Conservation (phyloP, 2,329 filamentous ascomycete genomes). For the Fusarium virguliforme region DNA sequence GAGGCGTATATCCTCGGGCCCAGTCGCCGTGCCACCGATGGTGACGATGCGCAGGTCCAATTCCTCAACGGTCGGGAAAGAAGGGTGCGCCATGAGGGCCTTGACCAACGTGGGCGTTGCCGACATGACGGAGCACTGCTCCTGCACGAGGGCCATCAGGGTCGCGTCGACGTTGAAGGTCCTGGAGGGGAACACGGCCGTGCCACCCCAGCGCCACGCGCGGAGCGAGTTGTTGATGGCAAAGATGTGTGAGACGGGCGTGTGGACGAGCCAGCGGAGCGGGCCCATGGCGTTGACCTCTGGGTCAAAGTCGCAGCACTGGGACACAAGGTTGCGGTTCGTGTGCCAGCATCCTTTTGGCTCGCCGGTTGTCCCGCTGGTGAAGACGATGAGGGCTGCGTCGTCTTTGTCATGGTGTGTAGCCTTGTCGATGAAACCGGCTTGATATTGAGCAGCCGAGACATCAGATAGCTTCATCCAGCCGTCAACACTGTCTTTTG, state of each 20-base stretch:
- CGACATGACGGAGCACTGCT: conserved; percentile 58
- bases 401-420: conserved; percentile 16
- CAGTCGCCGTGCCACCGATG: conserved; percentile 55
- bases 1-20: conserved; percentile 53
- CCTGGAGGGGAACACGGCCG: conserved; percentile 57
- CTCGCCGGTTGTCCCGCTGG: conserved; percentile 65
- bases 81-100: conserved; percentile 52
- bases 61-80: conserved; percentile 48
- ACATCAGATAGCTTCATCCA: conserved; percentile 46
- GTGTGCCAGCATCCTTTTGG: conserved; percentile 65
- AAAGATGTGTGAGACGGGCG: conserved; percentile 58
- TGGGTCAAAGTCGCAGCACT: conserved; percentile 57
- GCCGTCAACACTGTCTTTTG: conserved; percentile 27
- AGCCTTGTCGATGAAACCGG: neutral
- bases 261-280: conserved; percentile 59
- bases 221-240: conserved; percentile 59
- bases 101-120: conserved; percentile 59
- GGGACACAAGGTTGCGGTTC: conserved; percentile 58
- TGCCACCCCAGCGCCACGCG: conserved; percentile 56
- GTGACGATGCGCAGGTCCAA: conserved; percentile 55
- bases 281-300: conserved; percentile 50
- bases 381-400: conserved; percentile 63
- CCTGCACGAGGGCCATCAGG: conserved; percentile 52
- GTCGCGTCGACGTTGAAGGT: conserved; percentile 56
- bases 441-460: neutral